Base-by-base conservation (phyloP, 306 rosid species). In the Sesbania bispinosa region DNA sequence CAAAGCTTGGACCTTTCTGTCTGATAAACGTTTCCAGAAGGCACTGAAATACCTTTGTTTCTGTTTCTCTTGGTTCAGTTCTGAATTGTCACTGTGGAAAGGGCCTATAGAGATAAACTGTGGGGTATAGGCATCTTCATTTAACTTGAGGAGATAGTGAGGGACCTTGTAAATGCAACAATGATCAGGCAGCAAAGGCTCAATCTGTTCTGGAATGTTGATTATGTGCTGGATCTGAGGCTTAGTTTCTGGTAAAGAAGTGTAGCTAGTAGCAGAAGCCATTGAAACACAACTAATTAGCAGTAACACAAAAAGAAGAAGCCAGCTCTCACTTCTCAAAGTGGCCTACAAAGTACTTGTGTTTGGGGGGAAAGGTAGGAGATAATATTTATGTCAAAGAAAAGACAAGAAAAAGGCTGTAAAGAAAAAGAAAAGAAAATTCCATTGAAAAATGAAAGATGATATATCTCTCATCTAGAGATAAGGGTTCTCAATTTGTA, bases 121-220 rank as follows among this genome's bases (percentile, higher is more conserved):
- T 38, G 77, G 81, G 9, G 81, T 61, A 50, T 50, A 77, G 10
- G 66, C 41, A 38, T 77, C 64, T 13, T 27, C 71, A 50, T 61
- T 61, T 65, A 77, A 14, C 52, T 68, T 69, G 1, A 1, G 4
- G 1, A 77, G 67, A 69, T 77, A 65, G 2, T 1, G 2, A 27
- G 81, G 66, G 58, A 77, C 81, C 77, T 77, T 77, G 73, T 77
- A 77, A 15, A 77, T 77, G 67, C 77, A 69, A 42, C 67, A 77
- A 2, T 61, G 6, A 19, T 77, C 77, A 41, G 21, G 43, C 5
- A 60, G 2, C 21, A 32, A 26, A 30, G 61, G 36, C 4, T 70
- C 82, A 30, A 62, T 42, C 4, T 41, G 29, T 42, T 62, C 66
- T 41, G 67, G 77, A 62, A 77, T 77, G 67, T 52, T 24, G 7